Evolutionary conservation across 2,329 filamentous ascomycete genomes (phyloP), one percentile per base, ranked within the genome.

Genomic region (Ophiostoma ips): DNA sequence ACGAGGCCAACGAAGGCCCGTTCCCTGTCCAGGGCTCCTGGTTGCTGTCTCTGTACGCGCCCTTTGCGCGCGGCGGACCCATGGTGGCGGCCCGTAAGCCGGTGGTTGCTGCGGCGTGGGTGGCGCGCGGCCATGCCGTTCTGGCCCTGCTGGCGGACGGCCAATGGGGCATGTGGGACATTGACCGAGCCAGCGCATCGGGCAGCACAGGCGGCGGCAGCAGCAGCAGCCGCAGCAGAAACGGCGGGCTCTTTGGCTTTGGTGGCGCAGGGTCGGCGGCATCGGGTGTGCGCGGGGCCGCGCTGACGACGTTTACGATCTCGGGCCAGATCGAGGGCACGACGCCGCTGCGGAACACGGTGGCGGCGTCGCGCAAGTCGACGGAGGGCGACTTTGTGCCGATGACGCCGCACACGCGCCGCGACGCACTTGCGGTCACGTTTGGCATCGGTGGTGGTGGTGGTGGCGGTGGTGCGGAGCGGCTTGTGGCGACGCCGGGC

Each of bases 161-260:
- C 7, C 77, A 79, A 60, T 83, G 79, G 79, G 79, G 77, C 13
- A 74, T 83, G 33, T 83, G 79, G 79, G 79, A 83, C 57, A 69
- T 83, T 41, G 76, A 81, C 54, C 75, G 77, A 8, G 69, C 69
- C 30, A 73, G 72, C 2, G 61, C 69, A 34, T 50, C 56, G 1
- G 13, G 13, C 21, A 33, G 12, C 19, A 37, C 6, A 30, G 24
- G 38, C 15, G 19, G 11, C 8, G 37, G 37, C 15, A 48, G 40
- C 12, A 40, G 56, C 54, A 41, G 56, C 58, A 31, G 47, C n/a
- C n/a, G n/a, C 8, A 37, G 37, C 15, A 48, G 40, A 13, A 40
- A 56, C 54, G 43, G 56, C 58, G 34, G 47, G 2, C 61, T 77
- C 4, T 69, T 76, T 21, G 71, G n/a, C n/a, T n/a, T n/a, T n/a